These are phyloP conservation scores for Boletellus sp. DNA, from an alignment of 768 basidiomycete species.

Conservation along the genomic window DNA sequence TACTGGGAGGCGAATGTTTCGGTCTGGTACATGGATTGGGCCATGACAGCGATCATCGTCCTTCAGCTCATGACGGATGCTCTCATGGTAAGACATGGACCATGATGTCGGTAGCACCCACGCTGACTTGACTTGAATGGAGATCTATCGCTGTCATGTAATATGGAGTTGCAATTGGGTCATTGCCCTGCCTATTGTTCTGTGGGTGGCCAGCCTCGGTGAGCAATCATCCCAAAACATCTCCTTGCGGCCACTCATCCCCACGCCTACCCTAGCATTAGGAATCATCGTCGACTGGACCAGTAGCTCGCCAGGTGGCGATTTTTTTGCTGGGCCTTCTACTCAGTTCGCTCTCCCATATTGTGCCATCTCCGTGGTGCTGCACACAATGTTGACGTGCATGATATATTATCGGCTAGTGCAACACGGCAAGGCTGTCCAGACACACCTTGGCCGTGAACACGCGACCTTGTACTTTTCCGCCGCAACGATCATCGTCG, in stretches of 20 bases:
- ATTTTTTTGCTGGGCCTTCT: too few species aligned
- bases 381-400: slow-evolving; percentile 2
- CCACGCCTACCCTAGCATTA: too few species aligned
- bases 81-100: slow-evolving; percentile 15
- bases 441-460: slow-evolving; percentile 1
- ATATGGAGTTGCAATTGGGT: slow-evolving; percentile 24
- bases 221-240: too few species aligned
- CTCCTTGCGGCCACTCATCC: too few species aligned
- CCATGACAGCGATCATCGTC: slow-evolving; percentile 15
- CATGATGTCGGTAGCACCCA: too few species aligned
- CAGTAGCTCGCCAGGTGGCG: too few species aligned
- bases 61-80: slow-evolving; percentile 32
- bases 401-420: slow-evolving; percentile 12
- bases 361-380: neutral
- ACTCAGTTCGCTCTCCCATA: slow-evolving; percentile 1
- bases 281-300: too few species aligned
- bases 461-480: slow-evolving; percentile 5
- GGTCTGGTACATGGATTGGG: slow-evolving; percentile 19
- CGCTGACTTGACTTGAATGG: neutral
- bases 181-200: slow-evolving; percentile 4
- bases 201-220: slow-evolving; percentile 15
- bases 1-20: slow-evolving; percentile 7
- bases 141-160: slow-evolving; percentile 36
- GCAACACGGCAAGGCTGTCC: neutral
- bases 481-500: neutral